These are phyloP conservation scores for Arthrobotrys sphaeroides DNA, from an alignment of 2,329 filamentous ascomycete species.

Conservation along the genomic window DNA sequence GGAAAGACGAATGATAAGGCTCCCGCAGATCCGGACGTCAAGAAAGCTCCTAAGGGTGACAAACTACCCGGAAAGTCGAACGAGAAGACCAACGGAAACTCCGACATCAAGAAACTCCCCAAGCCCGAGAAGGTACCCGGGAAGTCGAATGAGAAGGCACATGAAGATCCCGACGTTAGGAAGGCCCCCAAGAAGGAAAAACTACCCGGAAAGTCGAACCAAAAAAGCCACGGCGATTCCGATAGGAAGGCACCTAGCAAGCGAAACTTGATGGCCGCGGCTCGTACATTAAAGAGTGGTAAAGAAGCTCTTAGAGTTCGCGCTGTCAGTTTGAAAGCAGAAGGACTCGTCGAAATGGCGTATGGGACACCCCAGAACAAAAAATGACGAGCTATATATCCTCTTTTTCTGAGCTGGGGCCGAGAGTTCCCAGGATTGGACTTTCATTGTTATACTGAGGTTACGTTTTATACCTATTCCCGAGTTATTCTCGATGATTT, in stretches of 20 bases:
- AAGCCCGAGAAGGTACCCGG: not conserved
- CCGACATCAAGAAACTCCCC: not conserved
- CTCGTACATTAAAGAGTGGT: too few relatives aligned
- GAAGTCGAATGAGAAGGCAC: not conserved
- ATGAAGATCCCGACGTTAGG: not conserved
- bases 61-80: not conserved
- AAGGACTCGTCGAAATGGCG: not conserved
- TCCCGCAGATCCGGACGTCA: not conserved
- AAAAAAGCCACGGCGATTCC: not conserved
- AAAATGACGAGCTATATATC: not conserved
- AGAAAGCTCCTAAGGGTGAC: not conserved
- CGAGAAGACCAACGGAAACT: not conserved
- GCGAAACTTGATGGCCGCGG: not conserved
- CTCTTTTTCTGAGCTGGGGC: too few relatives aligned
- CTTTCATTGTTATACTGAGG: too few relatives aligned
- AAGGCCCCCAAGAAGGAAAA: not conserved
- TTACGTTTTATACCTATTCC: too few relatives aligned
- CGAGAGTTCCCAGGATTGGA: too few relatives aligned
- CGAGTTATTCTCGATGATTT: too few relatives aligned
- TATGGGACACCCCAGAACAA: not conserved
- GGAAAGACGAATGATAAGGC: not conserved
- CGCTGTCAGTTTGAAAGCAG: too few relatives aligned
- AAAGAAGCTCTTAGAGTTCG: not conserved
- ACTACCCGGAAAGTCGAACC: not conserved
- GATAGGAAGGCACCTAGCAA: not conserved